Evolutionary conservation across 441 rosid species (phyloP).

Genomic region (Erodium moschatum): DNA sequence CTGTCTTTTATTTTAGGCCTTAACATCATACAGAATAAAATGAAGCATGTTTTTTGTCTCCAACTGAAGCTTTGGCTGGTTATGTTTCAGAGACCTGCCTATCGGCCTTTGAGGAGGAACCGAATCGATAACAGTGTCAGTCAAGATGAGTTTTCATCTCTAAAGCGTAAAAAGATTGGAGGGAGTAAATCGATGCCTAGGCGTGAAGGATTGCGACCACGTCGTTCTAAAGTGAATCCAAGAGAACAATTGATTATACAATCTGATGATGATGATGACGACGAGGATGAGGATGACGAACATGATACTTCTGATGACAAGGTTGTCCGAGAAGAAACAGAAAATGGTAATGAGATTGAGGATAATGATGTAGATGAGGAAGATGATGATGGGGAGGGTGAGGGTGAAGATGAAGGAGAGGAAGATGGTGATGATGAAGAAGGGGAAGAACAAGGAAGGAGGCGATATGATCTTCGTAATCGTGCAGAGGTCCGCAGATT

Average conservation of each 20-base stretch:
- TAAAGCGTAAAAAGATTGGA: constrained; percentile 42
- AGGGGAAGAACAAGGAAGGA: constrained; percentile 92
- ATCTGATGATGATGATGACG: constrained; percentile 49
- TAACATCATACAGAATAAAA: neutral
- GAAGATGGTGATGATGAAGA: constrained; percentile 51
- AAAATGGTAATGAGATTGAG: constrained; percentile 75
- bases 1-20: constrained; percentile 2
- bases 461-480: constrained; percentile 92
- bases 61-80: constrained; percentile 21
- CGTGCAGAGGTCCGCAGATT: constrained; percentile 87
- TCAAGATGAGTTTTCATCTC: constrained; percentile 50
- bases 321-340: constrained; percentile 65
- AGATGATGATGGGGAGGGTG: constrained; percentile 33
- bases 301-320: constrained; percentile 73
- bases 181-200: constrained; percentile 61
- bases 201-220: constrained; percentile 96
- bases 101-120: constrained; percentile 54
- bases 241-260: constrained; percentile 47
- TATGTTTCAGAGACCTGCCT: constrained; percentile 56
- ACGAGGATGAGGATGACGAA: constrained; percentile 24
- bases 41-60: constrained; percentile 2
- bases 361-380: constrained; percentile 43
- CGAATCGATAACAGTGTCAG: constrained; percentile 45
- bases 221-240: constrained; percentile 52
- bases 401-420: constrained; percentile 22